Conservation (phyloP, 495 filamentous ascomycete genomes). For the Penicillium crystallinum region DNA sequence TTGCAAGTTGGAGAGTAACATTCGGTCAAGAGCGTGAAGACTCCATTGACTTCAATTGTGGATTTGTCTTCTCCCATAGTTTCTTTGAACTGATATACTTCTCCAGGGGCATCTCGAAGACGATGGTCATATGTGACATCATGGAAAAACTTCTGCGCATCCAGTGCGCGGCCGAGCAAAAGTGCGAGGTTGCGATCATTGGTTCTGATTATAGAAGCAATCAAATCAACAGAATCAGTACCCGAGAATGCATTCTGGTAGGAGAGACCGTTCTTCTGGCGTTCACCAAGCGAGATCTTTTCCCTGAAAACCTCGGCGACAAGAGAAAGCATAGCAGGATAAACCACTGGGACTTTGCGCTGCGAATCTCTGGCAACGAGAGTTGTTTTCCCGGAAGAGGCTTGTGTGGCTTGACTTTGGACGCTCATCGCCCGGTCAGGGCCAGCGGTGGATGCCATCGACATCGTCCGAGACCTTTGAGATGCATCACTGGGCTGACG, state of each 20-base stretch:
- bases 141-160: conserved; percentile 99
- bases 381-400: conserved; percentile 30
- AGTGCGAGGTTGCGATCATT: conserved; percentile 93
- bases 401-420: conserved; percentile 34
- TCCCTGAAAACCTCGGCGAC: conserved; percentile 90
- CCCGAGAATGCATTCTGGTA: conserved; percentile 97
- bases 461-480: conserved; percentile 61
- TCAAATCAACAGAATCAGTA: conserved; percentile 89
- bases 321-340: conserved; percentile 84
- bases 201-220: conserved; percentile 91
- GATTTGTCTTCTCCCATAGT: conserved; percentile 80
- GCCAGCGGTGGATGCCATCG: conserved; percentile 78
- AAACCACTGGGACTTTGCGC: conserved; percentile 72
- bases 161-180: conserved; percentile 85
- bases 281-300: conserved; percentile 72
- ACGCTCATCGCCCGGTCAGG: conserved; percentile 47
- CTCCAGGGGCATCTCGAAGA: conserved; percentile 78
- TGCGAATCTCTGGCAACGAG: conserved; percentile 42
- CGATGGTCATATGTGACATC: conserved; percentile 98
- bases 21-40: conserved; percentile 92
- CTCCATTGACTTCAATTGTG: conserved; percentile 83
- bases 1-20: conserved; percentile 99
- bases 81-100: conserved; percentile 96
- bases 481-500: conserved; percentile 44
- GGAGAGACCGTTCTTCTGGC: conserved; percentile 92